Conservation (phyloP, 371 early-diverging fungal genomes). For the Pancytospora philotis region DNA sequence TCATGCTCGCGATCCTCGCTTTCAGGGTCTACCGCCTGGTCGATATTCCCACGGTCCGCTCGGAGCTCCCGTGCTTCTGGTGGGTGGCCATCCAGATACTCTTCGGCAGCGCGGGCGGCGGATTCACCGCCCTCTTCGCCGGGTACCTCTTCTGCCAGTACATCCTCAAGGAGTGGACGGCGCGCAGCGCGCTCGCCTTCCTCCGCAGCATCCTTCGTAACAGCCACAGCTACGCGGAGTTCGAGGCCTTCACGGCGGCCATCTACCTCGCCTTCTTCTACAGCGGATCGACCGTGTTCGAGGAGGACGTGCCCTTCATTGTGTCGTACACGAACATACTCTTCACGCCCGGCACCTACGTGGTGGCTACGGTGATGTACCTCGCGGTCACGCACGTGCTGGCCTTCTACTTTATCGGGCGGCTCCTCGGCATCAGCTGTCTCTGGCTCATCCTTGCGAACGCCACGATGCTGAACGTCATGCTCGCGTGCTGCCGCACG, state of each 20-base stretch:
- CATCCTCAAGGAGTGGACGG: neutral
- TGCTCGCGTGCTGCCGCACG: neutral
- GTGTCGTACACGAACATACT: neutral
- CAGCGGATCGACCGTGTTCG: neutral
- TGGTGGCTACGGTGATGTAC: neutral
- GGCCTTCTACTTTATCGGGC: neutral
- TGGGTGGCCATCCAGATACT: neutral
- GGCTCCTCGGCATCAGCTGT: neutral
- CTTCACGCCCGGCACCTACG: constrained; percentile 19
- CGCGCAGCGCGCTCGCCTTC: neutral
- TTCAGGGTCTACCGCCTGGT: neutral
- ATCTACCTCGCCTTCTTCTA: neutral
- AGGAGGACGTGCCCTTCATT: neutral
- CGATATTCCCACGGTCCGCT: too few relatives aligned
- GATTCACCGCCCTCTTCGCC: neutral
- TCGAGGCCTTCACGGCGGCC: neutral
- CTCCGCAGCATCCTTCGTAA: neutral
- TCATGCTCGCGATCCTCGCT: neutral
- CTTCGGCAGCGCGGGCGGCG: neutral
- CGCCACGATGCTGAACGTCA: neutral
- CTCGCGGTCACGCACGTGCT: neutral
- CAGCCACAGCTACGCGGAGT: neutral
- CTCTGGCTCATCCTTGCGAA: neutral
- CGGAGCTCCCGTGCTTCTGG: neutral
- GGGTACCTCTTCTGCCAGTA: neutral